phyloP scores from a whole-genome alignment of 1,139 yeast species.

The Diutina sp. region DNA sequence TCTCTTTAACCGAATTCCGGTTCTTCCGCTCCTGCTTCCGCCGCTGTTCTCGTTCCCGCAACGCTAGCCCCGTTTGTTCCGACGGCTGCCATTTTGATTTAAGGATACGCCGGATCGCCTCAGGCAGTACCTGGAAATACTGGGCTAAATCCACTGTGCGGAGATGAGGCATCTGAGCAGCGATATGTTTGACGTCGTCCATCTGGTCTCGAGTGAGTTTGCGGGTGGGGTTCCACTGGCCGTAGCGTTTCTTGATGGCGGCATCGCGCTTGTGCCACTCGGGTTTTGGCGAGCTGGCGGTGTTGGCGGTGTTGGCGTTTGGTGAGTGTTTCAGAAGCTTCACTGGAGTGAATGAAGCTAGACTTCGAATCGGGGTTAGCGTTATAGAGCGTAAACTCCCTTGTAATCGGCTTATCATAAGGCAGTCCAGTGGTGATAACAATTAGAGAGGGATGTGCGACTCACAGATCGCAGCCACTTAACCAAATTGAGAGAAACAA shows the following conservation, averaged over 20 bases:
- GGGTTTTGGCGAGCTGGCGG: no score
- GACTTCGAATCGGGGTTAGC: not conserved
- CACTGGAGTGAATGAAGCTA: not conserved
- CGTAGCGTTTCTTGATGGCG: constrained; percentile 47
- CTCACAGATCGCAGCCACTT: not conserved
- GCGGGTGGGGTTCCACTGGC: constrained; percentile 59
- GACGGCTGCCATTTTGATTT: constrained; percentile 68
- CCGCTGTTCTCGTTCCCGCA: constrained; percentile 35
- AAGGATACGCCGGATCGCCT: constrained; percentile 68
- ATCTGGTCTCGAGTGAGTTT: constrained; percentile 60
- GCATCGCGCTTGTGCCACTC: constrained; percentile 60
- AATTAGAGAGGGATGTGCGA: not conserved
- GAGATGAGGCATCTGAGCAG: constrained; percentile 44
- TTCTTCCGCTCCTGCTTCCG: constrained; percentile 3
- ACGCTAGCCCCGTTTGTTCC: constrained; percentile 32
- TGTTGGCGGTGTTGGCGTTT: not conserved
- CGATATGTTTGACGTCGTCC: constrained; percentile 48
- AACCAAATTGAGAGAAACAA: not conserved
- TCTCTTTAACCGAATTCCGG: no score
- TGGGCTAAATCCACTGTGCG: constrained; percentile 49
- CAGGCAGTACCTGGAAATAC: constrained; percentile 65
- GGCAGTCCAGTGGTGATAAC: not conserved
- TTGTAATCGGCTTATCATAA: not conserved
- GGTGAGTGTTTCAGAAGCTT: not conserved
- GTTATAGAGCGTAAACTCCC: not conserved